A percentile compares a stretch with the other conserved stretches of the same genome.
Conservation (phyloP, 768 basidiomycete genomes). For the Leucogyrophana mollusca region DNA sequence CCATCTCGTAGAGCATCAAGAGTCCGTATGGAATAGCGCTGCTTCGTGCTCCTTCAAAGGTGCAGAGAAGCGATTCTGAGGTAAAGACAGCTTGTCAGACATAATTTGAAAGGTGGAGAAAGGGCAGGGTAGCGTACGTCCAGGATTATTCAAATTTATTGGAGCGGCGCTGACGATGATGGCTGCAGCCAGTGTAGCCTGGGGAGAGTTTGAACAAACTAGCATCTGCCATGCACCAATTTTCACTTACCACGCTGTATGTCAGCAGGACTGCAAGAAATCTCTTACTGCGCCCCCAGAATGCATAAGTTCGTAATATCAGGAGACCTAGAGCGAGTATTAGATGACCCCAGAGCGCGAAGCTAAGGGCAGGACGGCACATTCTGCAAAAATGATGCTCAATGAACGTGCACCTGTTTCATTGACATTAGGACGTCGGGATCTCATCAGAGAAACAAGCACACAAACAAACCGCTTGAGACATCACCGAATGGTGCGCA, state of each 20-base stretch:
- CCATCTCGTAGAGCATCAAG: conserved; percentile 1
- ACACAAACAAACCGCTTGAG: not conserved
- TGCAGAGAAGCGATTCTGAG: not conserved
- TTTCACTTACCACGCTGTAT: conserved; percentile 1
- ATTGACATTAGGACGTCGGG: not conserved
- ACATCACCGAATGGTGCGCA: not conserved
- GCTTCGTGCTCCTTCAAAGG: not conserved
- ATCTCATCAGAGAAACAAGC: not conserved
- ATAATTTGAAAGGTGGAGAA: not conserved
- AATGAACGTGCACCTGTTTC: not conserved
- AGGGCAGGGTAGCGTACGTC: not conserved
- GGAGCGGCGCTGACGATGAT: not conserved
- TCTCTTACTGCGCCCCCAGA: conserved; percentile 4
- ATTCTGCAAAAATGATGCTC: not conserved
- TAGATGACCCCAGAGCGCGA: no score
- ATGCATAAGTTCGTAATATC: not conserved
- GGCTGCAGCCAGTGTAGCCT: not conserved
- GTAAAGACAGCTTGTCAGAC: not conserved
- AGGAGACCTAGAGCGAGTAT: not conserved
- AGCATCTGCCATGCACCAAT: no score
- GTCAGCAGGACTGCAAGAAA: not conserved
- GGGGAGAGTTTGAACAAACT: not conserved
- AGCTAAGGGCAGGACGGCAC: not conserved
- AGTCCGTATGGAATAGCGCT: conserved; percentile 5
- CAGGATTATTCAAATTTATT: not conserved